Percentiles rank a stretch among this genome's conserved stretches.
These are phyloP conservation scores for Vigna reflexopilosa DNA, from an alignment of 306 rosid species.

Conservation along the genomic window DNA sequence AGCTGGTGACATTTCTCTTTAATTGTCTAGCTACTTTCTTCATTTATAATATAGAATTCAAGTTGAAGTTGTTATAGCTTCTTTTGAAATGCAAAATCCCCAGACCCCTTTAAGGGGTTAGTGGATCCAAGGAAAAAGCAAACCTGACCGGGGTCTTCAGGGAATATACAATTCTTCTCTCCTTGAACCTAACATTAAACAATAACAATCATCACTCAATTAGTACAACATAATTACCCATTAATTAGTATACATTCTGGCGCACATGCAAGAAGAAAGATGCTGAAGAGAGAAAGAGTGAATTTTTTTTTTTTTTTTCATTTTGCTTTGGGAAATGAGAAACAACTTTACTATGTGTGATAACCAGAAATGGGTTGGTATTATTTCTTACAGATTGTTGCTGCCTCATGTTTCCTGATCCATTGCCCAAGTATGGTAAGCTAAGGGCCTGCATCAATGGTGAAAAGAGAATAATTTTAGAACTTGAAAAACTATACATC, in stretches of 20 bases:
- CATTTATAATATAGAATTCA: conserved; percentile 36
- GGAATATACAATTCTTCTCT: conserved; percentile 87
- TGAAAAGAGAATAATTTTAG: conserved; percentile 42
- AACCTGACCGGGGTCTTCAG: conserved; percentile 99
- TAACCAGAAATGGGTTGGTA: conserved; percentile 32
- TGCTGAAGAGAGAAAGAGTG: neutral
- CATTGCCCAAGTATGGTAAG: conserved; percentile 86
- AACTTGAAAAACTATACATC: conserved; percentile 27
- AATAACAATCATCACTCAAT: conserved; percentile 56
- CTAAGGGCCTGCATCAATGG: conserved; percentile 89
- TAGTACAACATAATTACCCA: conserved; percentile 49
- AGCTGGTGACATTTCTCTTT: conserved; percentile 48
- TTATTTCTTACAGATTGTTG: conserved; percentile 78
- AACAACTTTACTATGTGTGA: conserved; percentile 33
- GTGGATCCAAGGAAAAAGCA: conserved; percentile 61
- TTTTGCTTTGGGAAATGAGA: conserved; percentile 56
- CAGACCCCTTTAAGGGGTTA: conserved; percentile 44
- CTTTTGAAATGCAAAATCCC: conserved; percentile 47
- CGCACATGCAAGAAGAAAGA: conserved; percentile 47
- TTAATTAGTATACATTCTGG: conserved; percentile 14
- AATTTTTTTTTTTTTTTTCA: conserved; percentile 19
- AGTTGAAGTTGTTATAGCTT: conserved; percentile 12
- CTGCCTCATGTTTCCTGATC: conserved; percentile 72
- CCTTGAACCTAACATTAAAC: conserved; percentile 76
- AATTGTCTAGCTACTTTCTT: conserved; percentile 28